phyloP scores from a whole-genome alignment of 2,329 filamentous ascomycete genomes.

The Fusarium sp. region DNA sequence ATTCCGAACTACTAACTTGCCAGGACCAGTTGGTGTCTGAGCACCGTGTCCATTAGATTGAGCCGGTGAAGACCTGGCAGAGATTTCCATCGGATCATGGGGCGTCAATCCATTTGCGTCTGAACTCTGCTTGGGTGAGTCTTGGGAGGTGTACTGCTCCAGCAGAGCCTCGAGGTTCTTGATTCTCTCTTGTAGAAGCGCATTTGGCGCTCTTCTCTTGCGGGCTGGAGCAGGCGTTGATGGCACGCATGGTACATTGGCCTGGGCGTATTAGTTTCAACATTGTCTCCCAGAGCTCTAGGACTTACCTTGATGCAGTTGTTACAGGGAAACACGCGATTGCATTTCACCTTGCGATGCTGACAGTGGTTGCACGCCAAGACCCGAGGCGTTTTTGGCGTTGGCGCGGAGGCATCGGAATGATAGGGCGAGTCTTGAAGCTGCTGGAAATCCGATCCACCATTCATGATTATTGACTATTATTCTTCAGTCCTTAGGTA shows the following conservation, averaged over 20 bases:
- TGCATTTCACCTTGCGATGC: slow-evolving; percentile 21
- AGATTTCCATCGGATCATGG: not conserved
- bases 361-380: slow-evolving; percentile 18
- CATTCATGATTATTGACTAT: not conserved
- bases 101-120: not conserved
- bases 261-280: not conserved
- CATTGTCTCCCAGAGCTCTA: accelerated
- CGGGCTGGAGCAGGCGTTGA: slow-evolving; percentile 11
- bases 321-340: slow-evolving; percentile 10
- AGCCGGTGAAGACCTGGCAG: not conserved
- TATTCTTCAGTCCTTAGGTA: accelerated
- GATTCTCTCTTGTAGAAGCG: not conserved
- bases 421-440: slow-evolving; percentile 7
- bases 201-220: slow-evolving; percentile 18
- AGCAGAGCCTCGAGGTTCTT: slow-evolving; percentile 9
- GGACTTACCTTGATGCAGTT: not conserved
- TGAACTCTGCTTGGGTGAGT: not conserved
- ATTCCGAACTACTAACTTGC: slow-evolving; percentile 6
- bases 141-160: slow-evolving; percentile 4
- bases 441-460: not conserved
- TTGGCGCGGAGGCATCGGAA: slow-evolving; percentile 1
- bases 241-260: not conserved
- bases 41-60: not conserved
- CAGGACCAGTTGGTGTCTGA: not conserved
- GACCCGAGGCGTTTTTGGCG: not conserved